These are phyloP conservation scores for Aspergillus haitiensis DNA, from an alignment of 495 filamentous ascomycete genomes.

Conservation along the genomic window DNA sequence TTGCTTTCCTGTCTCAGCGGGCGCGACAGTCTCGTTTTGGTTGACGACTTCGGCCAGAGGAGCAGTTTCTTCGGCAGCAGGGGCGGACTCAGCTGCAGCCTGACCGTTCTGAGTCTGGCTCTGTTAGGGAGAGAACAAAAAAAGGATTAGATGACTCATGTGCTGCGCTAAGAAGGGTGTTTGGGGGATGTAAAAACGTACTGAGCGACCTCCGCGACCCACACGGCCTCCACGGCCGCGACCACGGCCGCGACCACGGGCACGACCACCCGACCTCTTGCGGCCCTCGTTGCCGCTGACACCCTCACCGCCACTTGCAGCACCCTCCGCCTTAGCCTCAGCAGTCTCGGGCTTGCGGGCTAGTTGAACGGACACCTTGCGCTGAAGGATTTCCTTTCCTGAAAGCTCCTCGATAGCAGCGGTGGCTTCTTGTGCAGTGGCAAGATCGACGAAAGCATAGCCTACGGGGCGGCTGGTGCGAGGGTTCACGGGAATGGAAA, in stretches of 20 bases:
- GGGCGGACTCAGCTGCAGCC: slow-evolving; percentile 24
- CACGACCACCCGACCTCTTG: slow-evolving; percentile 74
- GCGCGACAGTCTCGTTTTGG: slow-evolving; percentile 53
- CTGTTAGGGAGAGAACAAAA: neutral
- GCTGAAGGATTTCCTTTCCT: slow-evolving; percentile 92
- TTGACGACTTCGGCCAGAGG: slow-evolving; percentile 51
- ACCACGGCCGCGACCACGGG: slow-evolving; percentile 73
- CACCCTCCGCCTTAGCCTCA: slow-evolving; percentile 71
- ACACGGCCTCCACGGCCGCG: slow-evolving; percentile 64
- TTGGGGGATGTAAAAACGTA: slow-evolving; percentile 48
- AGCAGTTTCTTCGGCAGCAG: slow-evolving; percentile 30
- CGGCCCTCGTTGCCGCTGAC: slow-evolving; percentile 72
- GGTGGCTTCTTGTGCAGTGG: slow-evolving; percentile 88
- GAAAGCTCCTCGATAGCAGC: slow-evolving; percentile 92
- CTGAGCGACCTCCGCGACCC: slow-evolving; percentile 67
- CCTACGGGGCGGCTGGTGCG: slow-evolving; percentile 97
- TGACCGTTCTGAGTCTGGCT: slow-evolving; percentile 26
- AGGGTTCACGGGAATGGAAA: slow-evolving; percentile 98
- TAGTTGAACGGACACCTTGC: slow-evolving; percentile 98
- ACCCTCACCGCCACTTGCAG: slow-evolving; percentile 64
- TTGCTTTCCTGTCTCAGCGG: slow-evolving; percentile 63
- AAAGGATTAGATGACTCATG: slow-evolving; percentile 6
- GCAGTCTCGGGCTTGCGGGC: slow-evolving; percentile 93
- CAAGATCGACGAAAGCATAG: slow-evolving; percentile 98
- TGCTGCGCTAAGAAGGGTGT: neutral